Percentiles rank a stretch among this genome's conserved stretches.
These are phyloP conservation scores for Plasmopara halstedii DNA, from an alignment of 352 stramenopile genomes.

Conservation along the genomic window DNA sequence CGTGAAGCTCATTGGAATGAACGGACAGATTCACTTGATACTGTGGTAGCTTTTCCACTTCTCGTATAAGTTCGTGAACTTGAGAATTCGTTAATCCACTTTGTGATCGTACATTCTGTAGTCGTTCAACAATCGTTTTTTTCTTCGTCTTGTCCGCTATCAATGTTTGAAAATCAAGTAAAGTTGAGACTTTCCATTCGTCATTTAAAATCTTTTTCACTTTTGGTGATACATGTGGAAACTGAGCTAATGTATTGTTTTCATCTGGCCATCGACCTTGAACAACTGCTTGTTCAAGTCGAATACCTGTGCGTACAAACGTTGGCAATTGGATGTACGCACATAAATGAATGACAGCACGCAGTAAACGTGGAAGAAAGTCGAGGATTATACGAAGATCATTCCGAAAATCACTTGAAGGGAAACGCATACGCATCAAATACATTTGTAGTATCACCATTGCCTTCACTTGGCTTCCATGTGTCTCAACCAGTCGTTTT, in stretches of 20 bases:
- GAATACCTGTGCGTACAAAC: constrained; percentile 46
- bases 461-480: constrained; percentile 78
- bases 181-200: constrained; percentile 19
- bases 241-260: constrained; percentile 28
- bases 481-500: constrained; percentile 52
- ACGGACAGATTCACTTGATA: constrained; percentile 23
- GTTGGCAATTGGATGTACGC: constrained; percentile 43
- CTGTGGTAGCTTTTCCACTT: constrained; percentile 35
- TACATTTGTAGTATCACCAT: constrained; percentile 94
- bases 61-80: constrained; percentile 37
- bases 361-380: constrained; percentile 92
- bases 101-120: constrained; percentile 22
- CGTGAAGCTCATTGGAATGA: constrained; percentile 15
- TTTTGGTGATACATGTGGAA: constrained; percentile 33
- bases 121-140: constrained; percentile 20
- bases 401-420: constrained; percentile 97
- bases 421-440: constrained; percentile 86
- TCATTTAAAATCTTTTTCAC: constrained; percentile 23
- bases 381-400: constrained; percentile 95
- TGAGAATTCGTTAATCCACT: constrained; percentile 25
- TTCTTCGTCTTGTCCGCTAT: constrained; percentile 27
- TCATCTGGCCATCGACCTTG: constrained; percentile 39
- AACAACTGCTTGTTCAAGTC: constrained; percentile 47
- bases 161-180: constrained; percentile 29
- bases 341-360: constrained; percentile 88